Conservation (phyloP, 768 basidiomycete genomes). For the Obba rivulosa region DNA sequence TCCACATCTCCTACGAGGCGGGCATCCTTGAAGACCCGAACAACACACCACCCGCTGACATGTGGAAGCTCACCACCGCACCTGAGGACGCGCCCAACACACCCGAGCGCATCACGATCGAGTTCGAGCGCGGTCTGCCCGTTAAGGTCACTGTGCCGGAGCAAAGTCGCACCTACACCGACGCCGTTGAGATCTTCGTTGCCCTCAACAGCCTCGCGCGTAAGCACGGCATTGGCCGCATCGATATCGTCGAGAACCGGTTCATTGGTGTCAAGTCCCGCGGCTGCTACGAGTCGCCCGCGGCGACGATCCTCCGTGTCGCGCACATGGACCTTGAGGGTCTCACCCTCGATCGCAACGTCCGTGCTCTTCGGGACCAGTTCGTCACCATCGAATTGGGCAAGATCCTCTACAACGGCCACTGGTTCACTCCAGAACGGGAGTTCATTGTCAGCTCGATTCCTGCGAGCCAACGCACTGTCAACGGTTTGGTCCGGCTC, state of each 20-base stretch:
- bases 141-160: conserved; percentile 67
- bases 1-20: conserved; percentile 99
- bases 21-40: conserved; percentile 98
- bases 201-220: conserved; percentile 87
- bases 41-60: conserved; percentile 88
- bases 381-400: conserved; percentile 90
- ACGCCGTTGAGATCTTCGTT: conserved; percentile 91
- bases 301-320: conserved; percentile 89
- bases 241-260: conserved; percentile 99
- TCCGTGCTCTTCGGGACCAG: conserved; percentile 89
- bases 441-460: conserved; percentile 91
- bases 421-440: conserved; percentile 99
- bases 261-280: conserved; percentile 99
- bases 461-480: conserved; percentile 91
- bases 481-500: conserved; percentile 88
- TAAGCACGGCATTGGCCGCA: conserved; percentile 92
- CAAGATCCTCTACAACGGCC: conserved; percentile 94
- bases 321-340: conserved; percentile 98
- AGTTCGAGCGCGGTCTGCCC: conserved; percentile 85
- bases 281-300: conserved; percentile 99
- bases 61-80: conserved; percentile 96
- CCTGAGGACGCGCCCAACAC: conserved; percentile 75
- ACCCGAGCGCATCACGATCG: conserved; percentile 78
- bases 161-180: conserved; percentile 65
- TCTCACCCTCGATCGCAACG: conserved; percentile 95